phyloP scores from a whole-genome alignment of 179 eudicot species.

The Amaranthus tricolor region DNA sequence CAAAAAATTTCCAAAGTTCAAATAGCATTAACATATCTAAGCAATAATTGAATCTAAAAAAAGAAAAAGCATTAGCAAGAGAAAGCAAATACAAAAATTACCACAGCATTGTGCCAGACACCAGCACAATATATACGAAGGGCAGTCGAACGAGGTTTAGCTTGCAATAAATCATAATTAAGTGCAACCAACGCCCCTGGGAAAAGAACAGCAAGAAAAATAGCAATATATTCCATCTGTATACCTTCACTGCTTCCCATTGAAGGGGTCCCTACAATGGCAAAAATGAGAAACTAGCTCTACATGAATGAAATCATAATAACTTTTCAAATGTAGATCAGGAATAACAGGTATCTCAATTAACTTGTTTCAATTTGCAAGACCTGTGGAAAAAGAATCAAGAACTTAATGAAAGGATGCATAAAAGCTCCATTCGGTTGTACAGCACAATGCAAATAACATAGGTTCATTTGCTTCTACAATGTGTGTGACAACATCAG shows the following conservation, averaged over 20 bases:
- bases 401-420: neutral
- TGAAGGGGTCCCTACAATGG: constrained; percentile 40
- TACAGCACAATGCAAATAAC: neutral
- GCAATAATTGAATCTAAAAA: neutral
- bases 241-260: constrained; percentile 83
- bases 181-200: constrained; percentile 97
- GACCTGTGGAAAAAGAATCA: neutral
- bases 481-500: neutral
- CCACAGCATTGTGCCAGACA: constrained; percentile 94
- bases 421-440: neutral
- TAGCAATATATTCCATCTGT: constrained; percentile 74
- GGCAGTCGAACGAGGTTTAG: constrained; percentile 53
- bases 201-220: constrained; percentile 74
- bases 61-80: constrained; percentile 1
- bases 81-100: constrained; percentile 33
- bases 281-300: constrained; percentile 40
- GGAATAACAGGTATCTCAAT: neutral
- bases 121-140: constrained; percentile 98
- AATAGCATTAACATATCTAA: neutral
- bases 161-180: constrained; percentile 54
- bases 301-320: neutral
- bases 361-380: neutral
- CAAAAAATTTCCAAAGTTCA: neutral
- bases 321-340: neutral
- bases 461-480: neutral